Conservation (phyloP, 371 early-diverging fungal species). For the Apophysomyces trapeziformis region DNA sequence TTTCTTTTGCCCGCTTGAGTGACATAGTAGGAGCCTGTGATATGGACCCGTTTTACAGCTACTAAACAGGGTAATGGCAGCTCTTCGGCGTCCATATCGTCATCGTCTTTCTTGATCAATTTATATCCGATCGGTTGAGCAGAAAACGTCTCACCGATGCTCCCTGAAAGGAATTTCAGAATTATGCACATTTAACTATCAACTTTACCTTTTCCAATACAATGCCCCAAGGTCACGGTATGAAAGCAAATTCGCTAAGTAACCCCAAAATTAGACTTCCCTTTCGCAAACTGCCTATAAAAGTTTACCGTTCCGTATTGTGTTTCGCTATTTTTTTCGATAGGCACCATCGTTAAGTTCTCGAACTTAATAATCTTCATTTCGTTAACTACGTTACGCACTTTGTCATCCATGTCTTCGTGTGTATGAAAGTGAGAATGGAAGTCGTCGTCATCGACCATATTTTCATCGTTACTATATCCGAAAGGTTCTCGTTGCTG, state of each 20-base stretch:
- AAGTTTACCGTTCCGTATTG: constrained; percentile 19
- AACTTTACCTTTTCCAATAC: constrained; percentile 33
- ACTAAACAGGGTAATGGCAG: constrained; percentile 35
- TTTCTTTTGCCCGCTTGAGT: constrained; percentile 61
- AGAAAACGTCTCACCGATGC: constrained; percentile 42
- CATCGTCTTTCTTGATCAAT: constrained; percentile 20
- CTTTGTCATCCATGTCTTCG: constrained; percentile 16
- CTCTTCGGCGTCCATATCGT: constrained; percentile 23
- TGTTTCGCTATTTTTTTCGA: constrained; percentile 46
- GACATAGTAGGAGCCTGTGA: constrained; percentile 48
- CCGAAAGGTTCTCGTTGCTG: constrained; percentile 40
- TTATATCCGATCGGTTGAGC: constrained; percentile 47
- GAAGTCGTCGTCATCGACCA: constrained; percentile 42
- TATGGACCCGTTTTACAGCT: constrained; percentile 41
- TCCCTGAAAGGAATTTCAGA: constrained; percentile 15
- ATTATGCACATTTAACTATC: neutral
- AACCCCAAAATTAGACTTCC: constrained; percentile 1
- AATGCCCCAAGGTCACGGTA: constrained; percentile 46
- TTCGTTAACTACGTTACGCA: constrained; percentile 39
- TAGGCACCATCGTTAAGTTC: constrained; percentile 48
- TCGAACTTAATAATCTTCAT: constrained; percentile 55
- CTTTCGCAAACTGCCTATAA: neutral
- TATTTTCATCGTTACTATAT: constrained; percentile 29
- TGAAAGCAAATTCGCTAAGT: constrained; percentile 41
- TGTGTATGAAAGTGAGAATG: constrained; percentile 22